Evolutionary conservation across 441 rosid genomes (phyloP).

Genomic region (Pelargonium myrrhifolium): DNA sequence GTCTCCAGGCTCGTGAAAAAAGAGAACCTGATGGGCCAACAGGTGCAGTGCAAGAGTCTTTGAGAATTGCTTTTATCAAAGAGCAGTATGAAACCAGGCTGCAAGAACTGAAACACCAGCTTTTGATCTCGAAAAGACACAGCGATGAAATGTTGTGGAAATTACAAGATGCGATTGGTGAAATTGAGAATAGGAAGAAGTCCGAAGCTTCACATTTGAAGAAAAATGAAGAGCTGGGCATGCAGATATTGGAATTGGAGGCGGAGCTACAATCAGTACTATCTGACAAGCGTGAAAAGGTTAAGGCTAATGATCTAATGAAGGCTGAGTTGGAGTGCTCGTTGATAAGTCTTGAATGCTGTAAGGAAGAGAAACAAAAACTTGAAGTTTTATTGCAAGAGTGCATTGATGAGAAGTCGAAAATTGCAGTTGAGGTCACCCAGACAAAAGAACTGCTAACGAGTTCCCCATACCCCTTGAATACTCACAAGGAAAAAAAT

Average conservation of each 20-base stretch:
- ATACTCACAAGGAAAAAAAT: conserved; percentile 28
- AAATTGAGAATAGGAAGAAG: conserved; percentile 65
- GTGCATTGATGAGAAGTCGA: conserved; percentile 52
- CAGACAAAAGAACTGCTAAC: conserved; percentile 43
- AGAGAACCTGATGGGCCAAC: conserved; percentile 47
- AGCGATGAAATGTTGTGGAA: conserved; percentile 88
- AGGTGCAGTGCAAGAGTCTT: conserved; percentile 70
- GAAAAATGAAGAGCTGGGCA: conserved; percentile 73
- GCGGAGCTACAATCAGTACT: conserved; percentile 50
- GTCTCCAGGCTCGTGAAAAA: conserved; percentile 49
- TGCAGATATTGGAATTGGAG: conserved; percentile 69
- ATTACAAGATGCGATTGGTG: conserved; percentile 87
- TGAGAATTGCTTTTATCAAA: conserved; percentile 95
- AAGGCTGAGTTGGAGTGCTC: conserved; percentile 96
- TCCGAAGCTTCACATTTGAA: conserved; percentile 70
- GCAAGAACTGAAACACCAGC: conserved; percentile 80
- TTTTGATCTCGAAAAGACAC: conserved; percentile 76
- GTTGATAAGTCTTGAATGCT: conserved; percentile 89
- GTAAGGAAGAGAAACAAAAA: conserved; percentile 86
- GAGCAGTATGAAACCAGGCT: conserved; percentile 82
- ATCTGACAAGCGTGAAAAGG: conserved; percentile 72
- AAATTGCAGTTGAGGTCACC: conserved; percentile 47
- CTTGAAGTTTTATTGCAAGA: conserved; percentile 65
- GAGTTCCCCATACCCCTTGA: conserved; percentile 26
- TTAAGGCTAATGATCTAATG: conserved; percentile 63